Conservation (phyloP, 78 protist genomes). For the Bigelowiella natans region DNA sequence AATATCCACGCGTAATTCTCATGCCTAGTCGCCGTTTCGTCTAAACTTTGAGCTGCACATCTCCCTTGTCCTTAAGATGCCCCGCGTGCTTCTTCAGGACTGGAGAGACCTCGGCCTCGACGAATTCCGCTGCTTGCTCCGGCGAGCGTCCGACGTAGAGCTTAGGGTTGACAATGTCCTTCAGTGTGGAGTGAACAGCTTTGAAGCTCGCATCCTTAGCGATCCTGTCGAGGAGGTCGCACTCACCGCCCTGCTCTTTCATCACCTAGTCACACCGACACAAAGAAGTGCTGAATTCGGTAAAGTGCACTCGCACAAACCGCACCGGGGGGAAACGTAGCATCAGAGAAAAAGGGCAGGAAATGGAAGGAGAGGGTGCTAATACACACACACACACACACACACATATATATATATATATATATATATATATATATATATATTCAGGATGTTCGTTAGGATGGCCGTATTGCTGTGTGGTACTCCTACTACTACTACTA, state of each 20-base stretch:
- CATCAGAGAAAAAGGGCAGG: too few species aligned
- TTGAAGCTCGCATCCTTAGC: background rate
- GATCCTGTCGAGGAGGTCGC: background rate
- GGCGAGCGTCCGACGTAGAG: background rate
- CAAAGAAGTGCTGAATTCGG: too few species aligned
- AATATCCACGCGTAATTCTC: too few species aligned
- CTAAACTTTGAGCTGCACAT: too few species aligned
- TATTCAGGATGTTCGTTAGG: background rate
- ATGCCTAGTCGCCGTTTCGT: too few species aligned
- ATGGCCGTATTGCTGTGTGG: too few species aligned
- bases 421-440: background rate
- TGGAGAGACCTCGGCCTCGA: background rate
- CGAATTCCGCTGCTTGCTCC: background rate
- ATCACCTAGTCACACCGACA: background rate
- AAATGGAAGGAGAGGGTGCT: too few species aligned
- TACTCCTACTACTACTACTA: too few species aligned
- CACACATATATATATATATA: background rate
- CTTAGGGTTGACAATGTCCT: background rate
- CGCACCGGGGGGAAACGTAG: too few species aligned
- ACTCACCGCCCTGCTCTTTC: background rate
- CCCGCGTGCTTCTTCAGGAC: background rate
- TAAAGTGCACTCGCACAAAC: too few species aligned
- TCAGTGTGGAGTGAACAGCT: background rate
- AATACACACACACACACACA: background rate
- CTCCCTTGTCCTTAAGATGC: background rate